Evolutionary conservation across 805 yeast species (phyloP), one percentile per base, ranked within the genome.

Genomic region (Pichia occidentalis): DNA sequence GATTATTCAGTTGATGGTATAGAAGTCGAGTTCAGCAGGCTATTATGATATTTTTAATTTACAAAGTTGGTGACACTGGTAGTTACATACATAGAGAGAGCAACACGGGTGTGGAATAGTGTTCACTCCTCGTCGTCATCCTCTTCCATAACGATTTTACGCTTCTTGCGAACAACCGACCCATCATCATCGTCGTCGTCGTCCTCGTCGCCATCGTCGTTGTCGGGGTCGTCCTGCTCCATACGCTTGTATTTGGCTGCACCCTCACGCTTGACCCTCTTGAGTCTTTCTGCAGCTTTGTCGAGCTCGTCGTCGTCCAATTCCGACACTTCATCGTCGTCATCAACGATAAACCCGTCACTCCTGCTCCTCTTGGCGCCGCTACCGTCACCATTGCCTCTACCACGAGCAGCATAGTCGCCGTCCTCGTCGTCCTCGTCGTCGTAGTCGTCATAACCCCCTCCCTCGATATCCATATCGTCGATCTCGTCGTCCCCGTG

Each of bases 71-170:
- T n/a, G n/a, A n/a, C n/a, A n/a, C n/a, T n/a, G n/a, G n/a, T n/a
- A n/a, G n/a, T n/a, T n/a, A n/a, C n/a, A n/a, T n/a, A n/a, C n/a
- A n/a, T n/a, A n/a, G n/a, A n/a, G n/a, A n/a, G n/a, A n/a, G n/a
- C n/a, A n/a, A n/a, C n/a, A n/a, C n/a, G n/a, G n/a, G n/a, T n/a
- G n/a, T n/a, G n/a, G n/a, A n/a, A n/a, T n/a, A n/a, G n/a, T n/a
- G n/a, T n/a, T 69, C 73, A 11, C 67, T 74, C 81, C 29, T 77
- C 80, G 32, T 76, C 79, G 24, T 71, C 75, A 10, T 68, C 75
- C 30, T 66, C 73, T 26, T 66, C 65, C 32, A 65, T 65, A 36
- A 66, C 57, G 41, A 71, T 70, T 48, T 71, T 59, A 53, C 73
- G 61, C 53, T 68, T 65, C 56, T 63, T 71, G 34, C 57, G 56